A percentile compares a stretch with the other conserved stretches of the same genome.
Evolutionary conservation across 169 alveolate genomes (phyloP).

Genomic region (Plasmodium falciparum): DNA sequence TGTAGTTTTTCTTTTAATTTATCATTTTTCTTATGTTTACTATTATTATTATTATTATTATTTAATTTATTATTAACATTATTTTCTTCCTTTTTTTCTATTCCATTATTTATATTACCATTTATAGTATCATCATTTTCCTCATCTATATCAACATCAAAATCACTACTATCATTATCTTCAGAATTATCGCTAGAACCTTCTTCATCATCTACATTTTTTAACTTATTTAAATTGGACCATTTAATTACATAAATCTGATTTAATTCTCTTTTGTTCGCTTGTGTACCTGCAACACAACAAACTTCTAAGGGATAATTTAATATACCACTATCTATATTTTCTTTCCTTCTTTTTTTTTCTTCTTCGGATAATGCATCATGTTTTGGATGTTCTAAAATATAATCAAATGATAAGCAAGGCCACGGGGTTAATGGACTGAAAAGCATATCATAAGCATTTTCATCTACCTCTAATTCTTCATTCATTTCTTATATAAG

Average conservation of each 20-base stretch:
- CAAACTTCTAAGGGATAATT: constrained; percentile 35
- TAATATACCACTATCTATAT: neutral
- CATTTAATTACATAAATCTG: constrained; percentile 35
- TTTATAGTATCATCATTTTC: neutral
- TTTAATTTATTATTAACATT: neutral
- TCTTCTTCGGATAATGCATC: neutral
- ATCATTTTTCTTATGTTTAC: neutral
- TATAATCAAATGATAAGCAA: constrained; percentile 85
- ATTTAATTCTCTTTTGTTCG: constrained; percentile 10
- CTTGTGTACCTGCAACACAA: constrained; percentile 63
- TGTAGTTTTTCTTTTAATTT: constrained; percentile 3
- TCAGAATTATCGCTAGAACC: neutral
- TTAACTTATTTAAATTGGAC: constrained; percentile 38
- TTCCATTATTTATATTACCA: neutral
- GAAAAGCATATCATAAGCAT: constrained; percentile 49
- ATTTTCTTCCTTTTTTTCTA: neutral
- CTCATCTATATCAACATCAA: neutral
- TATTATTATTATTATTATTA: neutral
- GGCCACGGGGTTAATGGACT: constrained; percentile 81
- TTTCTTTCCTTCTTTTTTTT: neutral
- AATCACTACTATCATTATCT: neutral
- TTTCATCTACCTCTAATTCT: constrained; percentile 22
- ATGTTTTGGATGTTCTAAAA: constrained; percentile 69
- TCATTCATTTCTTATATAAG: constrained; percentile 29
- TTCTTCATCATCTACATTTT: neutral